Base-by-base conservation (phyloP, 2,329 filamentous ascomycete species). In the Hymenoscyphus albidus region DNA sequence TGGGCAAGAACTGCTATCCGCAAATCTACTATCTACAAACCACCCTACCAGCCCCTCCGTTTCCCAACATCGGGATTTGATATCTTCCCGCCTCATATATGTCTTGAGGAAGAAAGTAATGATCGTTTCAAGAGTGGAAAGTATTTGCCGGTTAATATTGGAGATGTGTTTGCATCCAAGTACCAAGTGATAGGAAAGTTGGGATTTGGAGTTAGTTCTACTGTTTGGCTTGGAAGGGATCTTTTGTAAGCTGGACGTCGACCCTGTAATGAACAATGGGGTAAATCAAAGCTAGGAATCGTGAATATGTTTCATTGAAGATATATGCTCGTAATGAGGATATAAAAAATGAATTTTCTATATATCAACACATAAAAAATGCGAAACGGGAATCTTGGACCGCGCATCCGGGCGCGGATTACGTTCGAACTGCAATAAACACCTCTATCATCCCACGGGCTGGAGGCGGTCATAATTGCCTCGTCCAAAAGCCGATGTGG, bases 401-500 rank as follows among this genome's bases (percentile, higher is more conserved):
- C 22, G 22, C 22, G 22, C 78, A 80, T 67, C 73, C 71, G 0
- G 78, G 78, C 10, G 71, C 71, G 14, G 9, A 42, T 12, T 68
- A 70, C 3, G 68, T 79, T 3, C 74, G 78, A 39, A 63, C 66
- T 10, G 68, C 78, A 0, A 69, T 79, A 0, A 78, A 78, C 67
- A 73, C 68, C 5, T 80, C 80, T 59, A 65, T 76, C 4, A 62
- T 80, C 5, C 22, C 59, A 5, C 75, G 77, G 0, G 74, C 76
- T 3, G 74, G 76, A 31, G 77, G 77, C 2, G 61, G 62, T 10
- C 77, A 80, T 55, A 70, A 65, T 18, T 78, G 76, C 60, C 69
- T 80, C 0, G 74, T 79, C 3, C 77, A 80, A 70, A 74, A 73
- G 5, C 79, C 78, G 9, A 73, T 82, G 40, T 80, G 76, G 74